Base-by-base conservation (phyloP, 768 basidiomycete genomes). In the Boletus speciosus region DNA sequence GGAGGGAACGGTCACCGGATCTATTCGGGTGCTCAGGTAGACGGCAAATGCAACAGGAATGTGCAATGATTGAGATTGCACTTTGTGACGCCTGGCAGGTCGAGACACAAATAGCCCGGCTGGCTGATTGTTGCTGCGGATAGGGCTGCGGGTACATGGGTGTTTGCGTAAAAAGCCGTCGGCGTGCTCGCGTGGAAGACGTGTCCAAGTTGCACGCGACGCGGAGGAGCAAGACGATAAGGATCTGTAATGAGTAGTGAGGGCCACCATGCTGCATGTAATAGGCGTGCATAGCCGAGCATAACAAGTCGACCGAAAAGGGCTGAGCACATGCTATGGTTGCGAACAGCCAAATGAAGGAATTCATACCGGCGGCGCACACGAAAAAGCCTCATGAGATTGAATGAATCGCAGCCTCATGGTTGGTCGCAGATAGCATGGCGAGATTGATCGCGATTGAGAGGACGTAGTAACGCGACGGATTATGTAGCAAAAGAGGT, bases 261-360 rank as follows among this genome's bases (percentile, higher is more conserved):
- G 25, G 19, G 38, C 49, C 49, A 49, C 49, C 38, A 50, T 8
- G 51, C 45, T 51, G 51, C 35, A 37, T 37, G 36, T 9, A 31
- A 32, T 21, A 45, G 21, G 9, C 12, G 16, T 27, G 45, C 15
- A 51, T 29, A 52, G 51, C 36, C 55, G 53, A 56, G 25, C 12
- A 31, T 6, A 45, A 45, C 31, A 35, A 45, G 53, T 51, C n/a
- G 29, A 10, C 41, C 31, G 12, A 32, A 47, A 38, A 0, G 29
- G 46, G 44, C 1, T 5, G 56, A 37, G 49, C 57, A 58, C 56
- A 59, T 47, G 56, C 38, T 23, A 6, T 19, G 9, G 16, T 6
- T n/a, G 43, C 29, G 27, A 15, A 34, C 31, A 47, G 15, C 46
- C 46, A 34, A 9, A 35, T 9, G 8, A 34, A 29, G 12, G 5